These are phyloP conservation scores for Bruguiera parviflora DNA, from an alignment of 345 rosid species.

Conservation along the genomic window DNA sequence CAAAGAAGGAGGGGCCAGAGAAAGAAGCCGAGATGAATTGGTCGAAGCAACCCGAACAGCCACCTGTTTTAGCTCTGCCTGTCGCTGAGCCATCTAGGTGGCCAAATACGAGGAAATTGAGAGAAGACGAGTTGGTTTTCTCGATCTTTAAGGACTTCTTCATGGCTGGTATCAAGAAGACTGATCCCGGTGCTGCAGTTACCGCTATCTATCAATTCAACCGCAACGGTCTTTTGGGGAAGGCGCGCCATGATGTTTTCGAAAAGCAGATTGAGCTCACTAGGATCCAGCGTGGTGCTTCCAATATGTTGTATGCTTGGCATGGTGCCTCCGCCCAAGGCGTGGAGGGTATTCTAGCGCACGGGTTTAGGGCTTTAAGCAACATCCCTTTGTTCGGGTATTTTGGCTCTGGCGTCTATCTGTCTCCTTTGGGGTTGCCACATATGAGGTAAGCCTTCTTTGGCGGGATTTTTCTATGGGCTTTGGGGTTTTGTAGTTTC, in stretches of 20 bases:
- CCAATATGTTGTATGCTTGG: constrained; percentile 43
- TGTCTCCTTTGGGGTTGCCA: constrained; percentile 40
- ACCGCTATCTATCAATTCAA: constrained; percentile 38
- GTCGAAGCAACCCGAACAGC: constrained; percentile 25
- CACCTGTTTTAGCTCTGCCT: constrained; percentile 6
- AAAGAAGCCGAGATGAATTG: constrained; percentile 31
- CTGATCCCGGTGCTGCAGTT: constrained; percentile 21
- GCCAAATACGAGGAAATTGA: constrained; percentile 28
- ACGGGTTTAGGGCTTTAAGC: constrained; percentile 38
- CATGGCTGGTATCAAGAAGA: constrained; percentile 25
- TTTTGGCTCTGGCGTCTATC: constrained; percentile 41
- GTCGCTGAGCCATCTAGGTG: constrained; percentile 16
- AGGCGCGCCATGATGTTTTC: constrained; percentile 37
- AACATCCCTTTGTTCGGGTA: constrained; percentile 16
- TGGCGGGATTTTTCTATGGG: background rate
- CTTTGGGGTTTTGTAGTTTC: background rate
- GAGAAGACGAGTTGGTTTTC: constrained; percentile 22
- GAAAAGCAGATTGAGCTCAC: constrained; percentile 31
- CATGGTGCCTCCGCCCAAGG: constrained; percentile 33
- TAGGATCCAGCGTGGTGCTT: constrained; percentile 27
- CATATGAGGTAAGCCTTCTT: constrained; percentile 26
- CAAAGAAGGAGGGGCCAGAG: constrained; percentile 18
- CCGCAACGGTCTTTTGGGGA: constrained; percentile 20
- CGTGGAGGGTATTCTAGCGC: constrained; percentile 30
- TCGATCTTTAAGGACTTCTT: constrained; percentile 25